Evolutionary conservation across 2,329 filamentous ascomycete genomes (phyloP).

Genomic region (Hymenoscyphus fructigenus): DNA sequence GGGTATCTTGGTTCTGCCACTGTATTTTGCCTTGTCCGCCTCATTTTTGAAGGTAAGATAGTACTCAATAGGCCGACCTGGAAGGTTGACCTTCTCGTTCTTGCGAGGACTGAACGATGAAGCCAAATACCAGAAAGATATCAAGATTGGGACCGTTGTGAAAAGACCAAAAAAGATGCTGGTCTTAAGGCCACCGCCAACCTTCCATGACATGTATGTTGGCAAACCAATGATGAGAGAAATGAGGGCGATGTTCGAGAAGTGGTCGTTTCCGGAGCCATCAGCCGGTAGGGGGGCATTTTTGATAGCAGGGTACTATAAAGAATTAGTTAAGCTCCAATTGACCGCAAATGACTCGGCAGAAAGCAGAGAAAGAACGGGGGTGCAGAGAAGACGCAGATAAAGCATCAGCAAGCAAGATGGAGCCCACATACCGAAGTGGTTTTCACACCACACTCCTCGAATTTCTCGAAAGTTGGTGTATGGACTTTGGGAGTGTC

Average conservation of each 20-base stretch:
- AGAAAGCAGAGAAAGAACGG: not conserved
- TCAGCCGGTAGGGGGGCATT: conserved; percentile 94
- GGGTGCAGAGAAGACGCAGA: conserved; percentile 9
- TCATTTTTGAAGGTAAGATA: conserved; percentile 79
- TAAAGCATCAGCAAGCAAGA: not conserved
- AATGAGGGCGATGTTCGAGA: conserved; percentile 80
- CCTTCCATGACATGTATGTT: conserved; percentile 76
- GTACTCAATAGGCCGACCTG: conserved; percentile 84
- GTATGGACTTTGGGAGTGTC: conserved; percentile 53
- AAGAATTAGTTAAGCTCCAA: conserved; percentile 28
- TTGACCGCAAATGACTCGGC: conserved; percentile 24
- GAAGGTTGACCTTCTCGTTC: conserved; percentile 87
- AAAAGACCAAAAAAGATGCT: conserved; percentile 82
- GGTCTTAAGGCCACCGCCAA: conserved; percentile 84
- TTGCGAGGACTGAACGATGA: conserved; percentile 83
- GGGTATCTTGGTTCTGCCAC: conserved; percentile 76
- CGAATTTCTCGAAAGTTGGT: conserved; percentile 50
- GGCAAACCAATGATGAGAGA: conserved; percentile 69
- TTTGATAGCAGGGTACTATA: conserved; percentile 81
- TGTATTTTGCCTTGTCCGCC: conserved; percentile 63
- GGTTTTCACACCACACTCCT: conserved; percentile 55
- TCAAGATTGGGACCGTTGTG: conserved; percentile 75
- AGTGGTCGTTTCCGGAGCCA: conserved; percentile 76
- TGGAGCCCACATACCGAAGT: conserved; percentile 47
- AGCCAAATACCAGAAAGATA: conserved; percentile 75